These are phyloP conservation scores for Cardamine resedifolia DNA, from an alignment of 345 rosid genomes.

Conservation along the genomic window DNA sequence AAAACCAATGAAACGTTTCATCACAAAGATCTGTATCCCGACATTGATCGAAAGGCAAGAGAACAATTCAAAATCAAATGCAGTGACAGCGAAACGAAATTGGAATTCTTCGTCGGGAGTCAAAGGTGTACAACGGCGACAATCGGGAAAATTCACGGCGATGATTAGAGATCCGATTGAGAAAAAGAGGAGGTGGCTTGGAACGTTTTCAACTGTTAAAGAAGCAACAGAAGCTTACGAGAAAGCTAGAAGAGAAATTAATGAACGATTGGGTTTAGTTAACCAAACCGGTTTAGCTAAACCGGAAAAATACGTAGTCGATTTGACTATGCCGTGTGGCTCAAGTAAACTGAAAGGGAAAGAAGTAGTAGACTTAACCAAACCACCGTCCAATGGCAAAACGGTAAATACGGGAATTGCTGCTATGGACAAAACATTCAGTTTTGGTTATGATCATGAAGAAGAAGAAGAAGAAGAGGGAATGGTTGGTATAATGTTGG, in stretches of 20 bases:
- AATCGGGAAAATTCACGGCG: conserved; percentile 30
- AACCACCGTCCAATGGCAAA: not conserved
- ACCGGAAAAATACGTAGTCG: not conserved
- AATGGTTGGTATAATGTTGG: conserved; percentile 15
- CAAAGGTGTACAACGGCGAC: conserved; percentile 28
- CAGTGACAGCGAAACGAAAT: not conserved
- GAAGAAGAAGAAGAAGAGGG: conserved; percentile 9
- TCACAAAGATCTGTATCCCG: conserved; percentile 16
- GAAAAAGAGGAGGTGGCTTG: conserved; percentile 30
- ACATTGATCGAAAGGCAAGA: not conserved
- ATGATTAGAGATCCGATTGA: conserved; percentile 34
- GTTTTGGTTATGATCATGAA: not conserved
- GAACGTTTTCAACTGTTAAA: conserved; percentile 15
- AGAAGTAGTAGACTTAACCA: not conserved
- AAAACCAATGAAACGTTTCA: not conserved
- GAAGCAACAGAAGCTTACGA: conserved; percentile 21
- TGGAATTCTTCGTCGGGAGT: conserved; percentile 4
- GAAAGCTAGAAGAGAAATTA: not conserved
- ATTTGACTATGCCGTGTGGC: not conserved
- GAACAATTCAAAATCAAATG: not conserved
- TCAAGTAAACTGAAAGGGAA: not conserved
- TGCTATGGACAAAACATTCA: not conserved
- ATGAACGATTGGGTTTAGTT: not conserved
- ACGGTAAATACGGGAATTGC: not conserved
- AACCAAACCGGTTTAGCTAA: conserved; percentile 2